Evolutionary conservation across 2,329 filamentous ascomycete species (phyloP).

Genomic region (Chrysosporium queenslandicum): DNA sequence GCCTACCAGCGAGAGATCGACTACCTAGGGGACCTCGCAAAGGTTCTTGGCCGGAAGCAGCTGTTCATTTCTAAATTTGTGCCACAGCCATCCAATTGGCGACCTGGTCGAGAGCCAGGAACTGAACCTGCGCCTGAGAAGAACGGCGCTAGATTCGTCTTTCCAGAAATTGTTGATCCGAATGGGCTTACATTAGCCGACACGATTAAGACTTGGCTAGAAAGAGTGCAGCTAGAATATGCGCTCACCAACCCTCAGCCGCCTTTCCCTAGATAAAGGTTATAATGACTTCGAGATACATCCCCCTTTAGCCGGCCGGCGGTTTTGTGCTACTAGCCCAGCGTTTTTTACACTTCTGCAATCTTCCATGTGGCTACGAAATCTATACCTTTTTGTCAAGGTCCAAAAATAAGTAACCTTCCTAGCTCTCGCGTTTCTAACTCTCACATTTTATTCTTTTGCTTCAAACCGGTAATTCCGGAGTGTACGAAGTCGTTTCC

Average conservation of each 20-base stretch:
- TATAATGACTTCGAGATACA: background rate
- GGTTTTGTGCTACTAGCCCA: background rate
- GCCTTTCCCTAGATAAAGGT: background rate
- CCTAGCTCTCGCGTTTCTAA: no score
- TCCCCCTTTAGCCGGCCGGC: background rate
- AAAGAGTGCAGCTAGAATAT: conserved; percentile 13
- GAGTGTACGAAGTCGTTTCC: no score
- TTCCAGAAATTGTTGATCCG: conserved; percentile 2
- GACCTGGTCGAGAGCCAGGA: background rate
- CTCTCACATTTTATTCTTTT: no score
- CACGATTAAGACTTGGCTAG: conserved; percentile 9
- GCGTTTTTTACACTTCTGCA: background rate
- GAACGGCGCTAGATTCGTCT: background rate
- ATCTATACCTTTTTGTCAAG: no score
- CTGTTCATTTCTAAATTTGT: background rate
- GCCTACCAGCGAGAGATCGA: conserved; percentile 5
- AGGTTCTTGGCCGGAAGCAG: conserved; percentile 9
- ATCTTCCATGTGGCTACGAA: no score
- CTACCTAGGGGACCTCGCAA: conserved; percentile 10
- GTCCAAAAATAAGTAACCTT: no score
- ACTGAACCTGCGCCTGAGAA: no score
- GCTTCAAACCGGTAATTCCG: no score
- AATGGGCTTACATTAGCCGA: background rate
- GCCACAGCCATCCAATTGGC: background rate
- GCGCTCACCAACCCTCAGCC: background rate